Base-by-base conservation (phyloP, 805 yeast genomes). In the Yamadazyma insecticola region DNA sequence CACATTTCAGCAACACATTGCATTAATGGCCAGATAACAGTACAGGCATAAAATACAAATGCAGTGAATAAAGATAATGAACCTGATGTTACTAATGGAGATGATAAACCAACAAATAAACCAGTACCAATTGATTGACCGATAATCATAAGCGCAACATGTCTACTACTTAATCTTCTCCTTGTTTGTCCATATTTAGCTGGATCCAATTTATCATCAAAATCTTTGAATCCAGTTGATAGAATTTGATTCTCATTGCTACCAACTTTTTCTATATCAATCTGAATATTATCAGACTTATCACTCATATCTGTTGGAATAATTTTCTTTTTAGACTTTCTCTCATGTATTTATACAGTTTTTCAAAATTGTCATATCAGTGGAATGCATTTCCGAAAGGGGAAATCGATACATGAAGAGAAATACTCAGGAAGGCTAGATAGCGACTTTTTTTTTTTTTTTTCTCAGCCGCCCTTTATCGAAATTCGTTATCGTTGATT, bases 1-100 rank as follows among this genome's bases (percentile, higher is more conserved):
- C 63, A 54, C 65, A 60, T 59, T 38, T 59, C 65, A 6, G 60
- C 66, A 16, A 55, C 59, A 7, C 53, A 50, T 46, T 52, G 53
- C 63, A 55, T 60, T 43, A 57, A 50, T 1, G 62, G 59, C 57
- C 60, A 57, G 24, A 56, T 48, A 33, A 50, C 51, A 24, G 57
- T 45, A 30, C 43, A 36, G 6, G 63, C 55, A 50, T 49, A 60
- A 13, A 48, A 30, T 9, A 56, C 20, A 36, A 57, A 58, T 3
- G 59, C 64, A 4, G 57, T 30, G 28, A 59, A 55, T 14, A 60
- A 47, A n/a, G 63, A 47, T 10, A 59, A 49, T 10, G 63, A 53
- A 10, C 66, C 67, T 4, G 57, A 48, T 3, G 49, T 47, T 36
- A 46, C 48, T 28, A 60, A 51, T 3, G 63, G 63, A 3, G 50